Evolutionary conservation across 257 asterid species (phyloP), one percentile per base, ranked within the genome.

Genomic region (Solanum okadae): DNA sequence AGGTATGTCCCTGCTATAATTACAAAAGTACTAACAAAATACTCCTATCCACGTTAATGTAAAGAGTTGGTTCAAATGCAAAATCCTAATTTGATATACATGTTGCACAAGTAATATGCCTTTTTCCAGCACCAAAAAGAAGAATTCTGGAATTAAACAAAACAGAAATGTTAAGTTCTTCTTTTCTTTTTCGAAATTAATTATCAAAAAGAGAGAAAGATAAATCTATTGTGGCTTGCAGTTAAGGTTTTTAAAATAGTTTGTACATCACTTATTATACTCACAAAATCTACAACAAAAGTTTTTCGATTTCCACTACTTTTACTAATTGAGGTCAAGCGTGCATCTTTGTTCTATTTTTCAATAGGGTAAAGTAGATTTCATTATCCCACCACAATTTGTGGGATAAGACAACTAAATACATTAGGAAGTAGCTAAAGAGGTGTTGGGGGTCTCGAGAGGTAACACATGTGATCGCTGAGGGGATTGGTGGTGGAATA

Each of bases 1-100:
- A 96, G 99, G 99, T 96, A 93, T 59, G 65, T 38, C 29, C 78
- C 40, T 44, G 15, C 34, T 79, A 16, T 79, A 27, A 44, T 79
- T 79, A 27, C 85, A 44, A 9, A 44, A 44, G 67, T 42, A 18
- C 65, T 56, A 40, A 40, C 63, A 40, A 40, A 44, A 79, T 79
- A 9, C 85, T 49, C 40, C 85, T 44, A 79, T 18, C 85, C 61
- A 85, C 18, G 40, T 85, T 8, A 65, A 40, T 33, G 61, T 14
- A 85, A 37, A 85, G 77, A 82, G 70, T 82, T 18, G 22, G 42
- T 49, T 31, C 31, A 82, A 29, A 49, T 82, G 86, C 86, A 49
- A 82, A 49, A 29, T 25, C 85, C 38, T 42, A 44, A 46, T 82
- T 3, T 49, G 22, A 2, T 49, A 18, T 82, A 5, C 86, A 82